A percentile compares a stretch with the other conserved stretches of the same genome.
These are phyloP conservation scores for Alternaria arbusti DNA, from an alignment of 2,329 filamentous ascomycete species.

Conservation along the genomic window DNA sequence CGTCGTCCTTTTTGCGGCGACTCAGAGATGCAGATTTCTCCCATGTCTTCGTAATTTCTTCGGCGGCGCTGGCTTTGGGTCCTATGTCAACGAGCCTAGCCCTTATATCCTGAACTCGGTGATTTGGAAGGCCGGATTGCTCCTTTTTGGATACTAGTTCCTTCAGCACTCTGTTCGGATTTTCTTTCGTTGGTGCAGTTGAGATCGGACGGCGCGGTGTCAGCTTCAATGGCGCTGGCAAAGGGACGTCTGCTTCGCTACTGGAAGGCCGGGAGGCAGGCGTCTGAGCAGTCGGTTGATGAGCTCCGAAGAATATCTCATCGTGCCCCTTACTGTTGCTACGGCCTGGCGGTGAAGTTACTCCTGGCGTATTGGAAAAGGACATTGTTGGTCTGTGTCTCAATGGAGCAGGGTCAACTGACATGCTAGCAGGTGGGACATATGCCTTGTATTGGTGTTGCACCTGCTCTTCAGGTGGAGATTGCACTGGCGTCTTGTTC, in stretches of 20 bases:
- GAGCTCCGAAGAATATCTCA: constrained; percentile 45
- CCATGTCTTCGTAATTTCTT: constrained; percentile 48
- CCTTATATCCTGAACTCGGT: constrained; percentile 30
- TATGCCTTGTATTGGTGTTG: constrained; percentile 44
- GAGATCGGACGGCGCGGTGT: constrained; percentile 23
- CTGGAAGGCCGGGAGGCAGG: constrained; percentile 23
- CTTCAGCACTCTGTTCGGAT: constrained; percentile 23
- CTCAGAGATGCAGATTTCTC: constrained; percentile 53
- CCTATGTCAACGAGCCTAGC: constrained; percentile 20
- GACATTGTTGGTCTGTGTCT: constrained; percentile 34
- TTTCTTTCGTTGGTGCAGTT: constrained; percentile 17
- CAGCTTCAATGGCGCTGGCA: constrained; percentile 37
- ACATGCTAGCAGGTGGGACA: constrained; percentile 27
- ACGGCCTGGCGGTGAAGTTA: constrained; percentile 8
- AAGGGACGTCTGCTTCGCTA: constrained; percentile 26
- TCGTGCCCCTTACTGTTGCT: constrained; percentile 33
- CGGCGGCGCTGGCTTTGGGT: constrained; percentile 26
- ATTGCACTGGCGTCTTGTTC: constrained; percentile 42
- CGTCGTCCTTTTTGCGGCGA: constrained; percentile 55
- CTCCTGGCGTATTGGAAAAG: constrained; percentile 17
- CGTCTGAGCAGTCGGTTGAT: constrained; percentile 15
- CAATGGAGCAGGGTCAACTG: constrained; percentile 14
- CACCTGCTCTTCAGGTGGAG: constrained; percentile 31
- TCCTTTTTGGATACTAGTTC: constrained; percentile 30
- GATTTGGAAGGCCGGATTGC: constrained; percentile 13